Evolutionary conservation across 805 yeast species (phyloP).

Genomic region (Yarrowia porcina): DNA sequence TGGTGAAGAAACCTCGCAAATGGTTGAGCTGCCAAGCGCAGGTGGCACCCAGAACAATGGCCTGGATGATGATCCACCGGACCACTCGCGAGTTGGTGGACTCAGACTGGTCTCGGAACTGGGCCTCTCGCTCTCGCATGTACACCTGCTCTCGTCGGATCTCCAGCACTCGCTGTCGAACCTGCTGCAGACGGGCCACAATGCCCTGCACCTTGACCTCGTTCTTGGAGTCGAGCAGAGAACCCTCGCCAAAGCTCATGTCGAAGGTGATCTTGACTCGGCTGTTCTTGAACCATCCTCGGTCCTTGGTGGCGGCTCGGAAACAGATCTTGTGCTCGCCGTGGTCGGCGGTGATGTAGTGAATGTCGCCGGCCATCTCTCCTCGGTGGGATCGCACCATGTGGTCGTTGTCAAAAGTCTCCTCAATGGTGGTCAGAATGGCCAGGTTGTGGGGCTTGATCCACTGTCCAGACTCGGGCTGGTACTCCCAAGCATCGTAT

Average conservation of each 20-base stretch:
- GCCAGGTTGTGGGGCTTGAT: conserved; percentile 52
- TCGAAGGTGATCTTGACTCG: conserved; percentile 71
- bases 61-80: conserved; percentile 70
- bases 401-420: conserved; percentile 79
- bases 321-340: conserved; percentile 87
- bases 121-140: conserved; percentile 64
- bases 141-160: conserved; percentile 63
- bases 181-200: conserved; percentile 52
- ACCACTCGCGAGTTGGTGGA: conserved; percentile 68
- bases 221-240: conserved; percentile 59
- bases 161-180: conserved; percentile 55
- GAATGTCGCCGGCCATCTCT: conserved; percentile 59
- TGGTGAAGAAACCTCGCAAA: conserved; percentile 76
- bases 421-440: conserved; percentile 70
- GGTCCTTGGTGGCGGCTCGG: conserved; percentile 45
- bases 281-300: conserved; percentile 60
- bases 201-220: conserved; percentile 53
- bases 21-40: conserved; percentile 76
- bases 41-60: conserved; percentile 60
- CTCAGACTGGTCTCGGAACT: conserved; percentile 76
- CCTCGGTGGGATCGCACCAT: conserved; percentile 68
- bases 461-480: conserved; percentile 49
- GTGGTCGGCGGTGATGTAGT: conserved; percentile 75
- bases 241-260: conserved; percentile 64
- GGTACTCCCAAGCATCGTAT: conserved; percentile 64